Base-by-base conservation (phyloP, 2,329 filamentous ascomycete species). In the Pyricularia sp. region DNA sequence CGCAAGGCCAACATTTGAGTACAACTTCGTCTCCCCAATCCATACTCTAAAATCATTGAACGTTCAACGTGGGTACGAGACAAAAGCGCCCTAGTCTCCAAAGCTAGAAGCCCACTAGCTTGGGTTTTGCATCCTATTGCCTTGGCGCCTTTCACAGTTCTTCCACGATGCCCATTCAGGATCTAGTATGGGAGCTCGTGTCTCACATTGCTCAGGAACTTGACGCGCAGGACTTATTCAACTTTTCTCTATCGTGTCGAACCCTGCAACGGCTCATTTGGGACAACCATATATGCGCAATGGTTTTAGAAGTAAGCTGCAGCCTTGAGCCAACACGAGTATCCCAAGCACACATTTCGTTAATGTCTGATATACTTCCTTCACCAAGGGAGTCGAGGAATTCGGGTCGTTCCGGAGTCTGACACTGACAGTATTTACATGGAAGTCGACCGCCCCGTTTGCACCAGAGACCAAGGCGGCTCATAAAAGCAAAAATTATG, bases 211-310 rank as follows among this genome's bases (percentile, higher is more conserved):
- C 84, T 9, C 79, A 79, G 9, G 78, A 81, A 69, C 80, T 92
- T 58, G 80, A 84, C 23, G 78, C 89, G 30, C 81, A 86, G 65
- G 87, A 90, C 71, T 81, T 87, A 55, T 82, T 88, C 70, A 81
- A 84, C 70, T 78, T 91, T 61, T 83, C 84, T 59, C 79, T 81
- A 65, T 82, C 82, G 64, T 86, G 85, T 70, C 80, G 77, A 6
- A 79, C 81, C 26, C 80, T 92, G 42, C 78, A 80, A 69, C 81
- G 78, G 42, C 74, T 88, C 11, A 74, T 89, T 59, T 75, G 79
- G 10, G 85, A 88, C 72, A 82, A 85, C 20, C 81, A 82, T 23
- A 83, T 90, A 28, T 87, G 87, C 63, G 84, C 84, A 64, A 79
- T 80, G n/a, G 79, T 84, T 0, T 79, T 91, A 17, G 80, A 86